Base-by-base conservation (phyloP, 352 stramenopile species). In the Phytopythium montanum region DNA sequence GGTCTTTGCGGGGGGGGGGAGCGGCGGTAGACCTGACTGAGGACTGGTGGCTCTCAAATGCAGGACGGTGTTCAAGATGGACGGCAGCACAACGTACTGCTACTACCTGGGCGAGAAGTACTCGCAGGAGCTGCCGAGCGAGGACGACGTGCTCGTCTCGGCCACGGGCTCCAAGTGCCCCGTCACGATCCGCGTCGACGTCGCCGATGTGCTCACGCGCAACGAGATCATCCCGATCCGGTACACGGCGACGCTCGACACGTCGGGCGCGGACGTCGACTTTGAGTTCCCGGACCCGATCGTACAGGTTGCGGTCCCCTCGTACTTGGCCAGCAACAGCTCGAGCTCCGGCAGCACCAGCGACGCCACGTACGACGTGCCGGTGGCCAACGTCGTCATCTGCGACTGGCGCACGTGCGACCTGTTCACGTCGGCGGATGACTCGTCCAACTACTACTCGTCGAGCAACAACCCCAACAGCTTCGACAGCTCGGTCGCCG, bases 31-130 rank as follows among this genome's bases (percentile, higher is more conserved):
- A 45, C 23, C 39, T 46, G 8, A 46, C 39, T 7, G 6, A 10
- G 14, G 19, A 21, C n/a, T 21, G 39, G 8, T 10, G 18, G 18
- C 7, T n/a, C 36, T 18, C 31, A 28, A 39, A 31, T 65, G 44
- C 56, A 81, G 67, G 67, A 64, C 68, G 62, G 76, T 61, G 53
- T 91, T 85, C 66, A 88, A 87, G 59, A 86, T 91, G 62, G 83
- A 93, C 69, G 73, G 64, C 46, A 83, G 66, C 62, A 93, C 83
- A 33, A 93, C 83, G 46, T 91, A 93, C 70, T 93, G 83, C 69
- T 93, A 90, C 66, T 90, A 87, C 67, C 69, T 87, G 18, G 64
- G 68, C 23, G 69, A 87, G 13, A 84, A 80, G 60, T 88, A 88
- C 64, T 80, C 75, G 34, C 60, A 66, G 53, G 60, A 85, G 53